Evolutionary conservation across 345 rosid species (phyloP), one percentile per base, ranked within the genome.

Genomic region (Hypericum androsaemum): DNA sequence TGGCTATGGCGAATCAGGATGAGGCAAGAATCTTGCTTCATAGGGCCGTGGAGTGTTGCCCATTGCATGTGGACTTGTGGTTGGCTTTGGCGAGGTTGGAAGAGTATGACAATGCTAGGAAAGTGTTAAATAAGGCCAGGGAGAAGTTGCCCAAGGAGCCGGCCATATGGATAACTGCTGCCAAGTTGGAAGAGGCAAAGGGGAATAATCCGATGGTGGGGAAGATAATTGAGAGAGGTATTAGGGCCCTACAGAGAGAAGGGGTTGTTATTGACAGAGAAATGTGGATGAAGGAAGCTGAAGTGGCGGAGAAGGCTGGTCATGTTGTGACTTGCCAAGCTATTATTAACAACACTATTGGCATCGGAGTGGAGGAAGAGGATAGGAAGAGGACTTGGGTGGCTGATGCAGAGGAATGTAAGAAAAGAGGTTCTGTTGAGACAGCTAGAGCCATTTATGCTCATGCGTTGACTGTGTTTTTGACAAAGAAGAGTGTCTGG

Each of bases 351-450:
- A 81, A 80, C 51, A 86, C 94, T 0, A 80, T 89, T 41, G 94
- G 90, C 37, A 65, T 86, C 67, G 97, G 94, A 64, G 95, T 89
- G 49, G 95, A 89, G 53, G 95, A 89, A 63, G 94, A 89, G 66
- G 97, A 89, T 76, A 81, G 97, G 70, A 86, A 89, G 72, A 77
- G 97, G 71, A 89, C 97, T 13, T 89, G 94, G 95, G 95, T 89
- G 43, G 97, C 95, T 41, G 97, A 89, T 81, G 97, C 95, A 5
- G 97, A 86, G 64, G 97, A 89, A 68, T 86, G 94, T 74, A 86
- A 80, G 76, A 89, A 86, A 74, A 76, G 90, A 60, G 88, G 84
- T 42, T 83, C 90, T 40, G 80, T 86, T 51, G 95, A 86, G 79
- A 86, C 97, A 13, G 88, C 94, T 12, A 77, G 95, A 71, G 97